phyloP scores from a whole-genome alignment of 441 rosid species.

The Populus trichocarpa region DNA sequence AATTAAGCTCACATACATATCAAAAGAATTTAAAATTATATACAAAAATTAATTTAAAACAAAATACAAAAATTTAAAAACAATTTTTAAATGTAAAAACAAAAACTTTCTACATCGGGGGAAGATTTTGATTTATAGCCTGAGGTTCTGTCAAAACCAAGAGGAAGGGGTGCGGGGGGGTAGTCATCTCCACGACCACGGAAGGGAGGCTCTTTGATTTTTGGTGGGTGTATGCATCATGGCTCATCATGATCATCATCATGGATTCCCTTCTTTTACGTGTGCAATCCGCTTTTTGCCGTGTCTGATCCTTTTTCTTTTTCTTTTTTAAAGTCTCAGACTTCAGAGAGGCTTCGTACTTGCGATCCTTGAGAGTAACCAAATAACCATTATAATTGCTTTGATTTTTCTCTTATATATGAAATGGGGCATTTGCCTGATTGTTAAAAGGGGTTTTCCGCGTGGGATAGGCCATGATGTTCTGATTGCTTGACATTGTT shows the following conservation, averaged over 20 bases:
- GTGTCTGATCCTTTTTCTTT: neutral
- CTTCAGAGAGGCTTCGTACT: neutral
- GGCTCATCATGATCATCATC: constrained; percentile 30
- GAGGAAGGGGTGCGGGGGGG: constrained; percentile 28
- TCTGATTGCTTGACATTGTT: too few relatives aligned
- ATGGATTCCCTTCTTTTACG: constrained; percentile 34
- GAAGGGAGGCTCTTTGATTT: constrained; percentile 12
- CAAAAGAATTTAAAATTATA: too few relatives aligned
- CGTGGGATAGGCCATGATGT: too few relatives aligned
- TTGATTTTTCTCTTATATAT: neutral
- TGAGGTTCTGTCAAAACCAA: constrained; percentile 35
- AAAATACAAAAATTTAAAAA: too few relatives aligned
- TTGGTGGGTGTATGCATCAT: constrained; percentile 19
- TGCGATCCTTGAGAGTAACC: neutral
- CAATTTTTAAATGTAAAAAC: too few relatives aligned
- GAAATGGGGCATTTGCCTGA: neutral
- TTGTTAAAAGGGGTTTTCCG: too few relatives aligned
- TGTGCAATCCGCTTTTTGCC: constrained; percentile 10
- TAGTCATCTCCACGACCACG: constrained; percentile 37
- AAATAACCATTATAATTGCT: neutral
- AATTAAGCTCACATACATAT: too few relatives aligned
- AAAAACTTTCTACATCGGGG: neutral
- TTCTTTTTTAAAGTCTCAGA: too few relatives aligned
- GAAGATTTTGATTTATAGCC: constrained; percentile 21
- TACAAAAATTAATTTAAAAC: too few relatives aligned